Evolutionary conservation across 331 rosid species (phyloP), one percentile per base, ranked within the genome.

Genomic region (Telfairia occidentalis): DNA sequence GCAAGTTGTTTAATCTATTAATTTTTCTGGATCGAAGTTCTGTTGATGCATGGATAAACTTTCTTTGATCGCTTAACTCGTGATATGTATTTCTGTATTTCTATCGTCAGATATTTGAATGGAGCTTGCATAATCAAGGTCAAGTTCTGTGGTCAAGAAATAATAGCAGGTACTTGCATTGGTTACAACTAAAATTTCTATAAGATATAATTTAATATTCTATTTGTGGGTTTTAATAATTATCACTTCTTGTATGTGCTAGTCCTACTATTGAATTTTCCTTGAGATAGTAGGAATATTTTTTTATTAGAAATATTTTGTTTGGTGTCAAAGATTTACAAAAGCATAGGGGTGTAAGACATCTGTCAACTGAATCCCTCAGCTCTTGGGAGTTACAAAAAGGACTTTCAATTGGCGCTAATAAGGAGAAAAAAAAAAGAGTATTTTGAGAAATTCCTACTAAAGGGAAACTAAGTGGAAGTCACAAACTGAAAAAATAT

Each of bases 121-220:
- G 98, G 97, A 94, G 97, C 86, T 79, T 94, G 89, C 97, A 94
- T 64, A 94, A 91, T 84, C 98, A 88, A 85, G 98, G 97, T 70
- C 97, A 89, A 80, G 83, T 94, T 78, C 84, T 91, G 43, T 94
- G 97, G 98, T 91, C 98, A 76, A 83, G 89, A 80, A 91, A 91
- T 82, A 88, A 86, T 69, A 85, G 82, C 81, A 83, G 97, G 97
- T 94, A 87, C 37, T 77, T 63, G n/a, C 32, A 28, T 55, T 45
- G 12, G 15, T 24, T 52, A 11, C 29, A 42, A 54, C 54, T 21
- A 19, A 13, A 74, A 54, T 64, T 34, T 8, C 45, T 61, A 35
- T 35, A 15, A 32, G 46, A 38, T 35, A 32, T 38, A 21, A 40
- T 37, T 42, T 42, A 23, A 15, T 42, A 28, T 40, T 13, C 75